Percentiles rank a stretch among this genome's conserved stretches.
phyloP scores from a whole-genome alignment of 495 filamentous ascomycete species.

The Baudoinia panamericana region DNA sequence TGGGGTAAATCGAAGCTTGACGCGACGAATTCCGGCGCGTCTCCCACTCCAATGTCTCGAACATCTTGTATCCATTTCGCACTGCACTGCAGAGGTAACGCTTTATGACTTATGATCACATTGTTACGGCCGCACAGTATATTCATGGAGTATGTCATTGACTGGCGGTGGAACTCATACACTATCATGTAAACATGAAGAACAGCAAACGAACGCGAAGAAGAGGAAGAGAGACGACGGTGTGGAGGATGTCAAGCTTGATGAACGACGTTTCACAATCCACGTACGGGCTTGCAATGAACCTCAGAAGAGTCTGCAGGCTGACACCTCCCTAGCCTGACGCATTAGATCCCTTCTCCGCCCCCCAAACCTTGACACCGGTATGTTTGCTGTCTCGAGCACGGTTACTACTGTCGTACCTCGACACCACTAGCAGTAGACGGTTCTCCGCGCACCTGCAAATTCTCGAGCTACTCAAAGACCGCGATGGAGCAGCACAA shows the following conservation, averaged over 20 bases:
- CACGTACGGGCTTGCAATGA: constrained; percentile 1
- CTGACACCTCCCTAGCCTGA: constrained; percentile 2
- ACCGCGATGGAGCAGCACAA: constrained; percentile 5
- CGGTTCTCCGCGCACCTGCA: constrained; percentile 27
- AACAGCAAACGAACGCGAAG: constrained; percentile 1
- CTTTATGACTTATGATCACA: constrained; percentile 5
- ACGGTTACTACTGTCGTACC: constrained; percentile 27
- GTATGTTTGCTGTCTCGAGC: constrained; percentile 20
- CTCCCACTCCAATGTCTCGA: too few relatives aligned
- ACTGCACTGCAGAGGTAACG: too few relatives aligned
- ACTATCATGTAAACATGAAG: background rate
- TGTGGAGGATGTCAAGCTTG: constrained; percentile 7
- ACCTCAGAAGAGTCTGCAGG: background rate
- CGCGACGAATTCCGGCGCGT: too few relatives aligned
- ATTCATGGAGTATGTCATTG: constrained; percentile 8
- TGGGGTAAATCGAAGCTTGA: too few relatives aligned
- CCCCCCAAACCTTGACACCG: constrained; percentile 11
- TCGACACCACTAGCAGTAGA: constrained; percentile 23
- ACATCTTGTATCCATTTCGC: too few relatives aligned
- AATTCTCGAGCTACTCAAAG: constrained; percentile 19
- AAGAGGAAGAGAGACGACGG: constrained; percentile 34
- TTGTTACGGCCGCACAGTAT: constrained; percentile 6
- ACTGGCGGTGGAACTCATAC: background rate
- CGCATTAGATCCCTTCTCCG: constrained; percentile 10
- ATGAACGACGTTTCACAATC: constrained; percentile 17